Evolutionary conservation across 345 rosid genomes (phyloP).

Genomic region (Mallotus nudiflorus): DNA sequence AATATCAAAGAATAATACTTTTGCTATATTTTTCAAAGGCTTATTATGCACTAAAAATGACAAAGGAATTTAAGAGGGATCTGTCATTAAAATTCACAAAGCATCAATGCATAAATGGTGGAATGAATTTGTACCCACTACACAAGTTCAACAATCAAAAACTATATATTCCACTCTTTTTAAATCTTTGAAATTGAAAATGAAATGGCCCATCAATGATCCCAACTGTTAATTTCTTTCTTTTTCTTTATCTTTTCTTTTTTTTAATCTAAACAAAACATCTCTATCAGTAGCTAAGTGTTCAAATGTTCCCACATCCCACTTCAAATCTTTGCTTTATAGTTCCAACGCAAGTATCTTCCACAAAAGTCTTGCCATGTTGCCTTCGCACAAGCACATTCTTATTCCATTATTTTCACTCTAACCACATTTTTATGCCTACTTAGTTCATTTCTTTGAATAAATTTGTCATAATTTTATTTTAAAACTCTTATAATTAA

Average conservation of each 20-base stretch:
- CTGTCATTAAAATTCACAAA: not conserved
- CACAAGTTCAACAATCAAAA: not conserved
- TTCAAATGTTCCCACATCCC: slow-evolving; percentile 9
- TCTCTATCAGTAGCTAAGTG: not conserved
- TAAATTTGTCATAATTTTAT: no score
- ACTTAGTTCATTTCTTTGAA: no score
- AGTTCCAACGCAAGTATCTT: slow-evolving; percentile 13
- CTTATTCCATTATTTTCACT: not conserved
- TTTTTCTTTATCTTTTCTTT: not conserved
- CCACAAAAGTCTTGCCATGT: not conserved
- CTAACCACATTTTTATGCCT: no score
- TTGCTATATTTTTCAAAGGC: no score
- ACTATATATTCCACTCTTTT: not conserved
- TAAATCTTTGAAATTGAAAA: not conserved
- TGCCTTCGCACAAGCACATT: not conserved
- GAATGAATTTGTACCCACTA: slow-evolving; percentile 5
- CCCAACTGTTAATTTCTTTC: no score
- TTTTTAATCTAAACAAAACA: not conserved
- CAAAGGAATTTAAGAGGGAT: not conserved
- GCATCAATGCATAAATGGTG: slow-evolving; percentile 1
- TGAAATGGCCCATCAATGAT: no score
- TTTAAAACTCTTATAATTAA: no score
- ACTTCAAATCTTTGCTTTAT: slow-evolving; percentile 3
- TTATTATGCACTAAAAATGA: no score
- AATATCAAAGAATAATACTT: no score